These are phyloP conservation scores for Populus tremula DNA, from an alignment of 345 rosid genomes.

Conservation along the genomic window DNA sequence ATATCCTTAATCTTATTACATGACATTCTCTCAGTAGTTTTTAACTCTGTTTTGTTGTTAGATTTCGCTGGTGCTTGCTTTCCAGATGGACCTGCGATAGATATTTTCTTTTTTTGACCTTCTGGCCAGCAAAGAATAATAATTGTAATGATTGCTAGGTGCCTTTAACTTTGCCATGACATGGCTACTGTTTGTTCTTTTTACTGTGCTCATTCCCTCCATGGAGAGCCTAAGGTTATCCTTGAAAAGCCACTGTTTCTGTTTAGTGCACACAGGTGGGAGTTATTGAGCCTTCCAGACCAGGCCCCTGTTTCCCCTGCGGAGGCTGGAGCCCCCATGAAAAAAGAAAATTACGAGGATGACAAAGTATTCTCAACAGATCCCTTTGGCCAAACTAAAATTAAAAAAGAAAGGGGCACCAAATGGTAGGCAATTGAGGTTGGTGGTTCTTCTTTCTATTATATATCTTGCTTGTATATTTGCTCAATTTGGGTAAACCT, in stretches of 20 bases:
- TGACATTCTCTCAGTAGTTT: slow-evolving; percentile 2
- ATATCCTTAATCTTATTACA: background rate
- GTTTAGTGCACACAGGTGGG: background rate
- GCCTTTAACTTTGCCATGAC: slow-evolving; percentile 24
- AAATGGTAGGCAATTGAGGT: background rate
- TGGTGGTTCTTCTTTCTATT: background rate
- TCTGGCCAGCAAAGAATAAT: slow-evolving; percentile 29
- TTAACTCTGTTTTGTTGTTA: slow-evolving; percentile 9
- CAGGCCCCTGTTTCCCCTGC: background rate
- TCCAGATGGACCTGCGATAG: slow-evolving; percentile 32
- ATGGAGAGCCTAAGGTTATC: background rate
- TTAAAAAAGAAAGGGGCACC: background rate
- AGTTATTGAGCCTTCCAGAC: background rate
- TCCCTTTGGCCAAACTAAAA: too few relatives aligned
- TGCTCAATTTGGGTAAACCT: background rate
- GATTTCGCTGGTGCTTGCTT: slow-evolving; percentile 32
- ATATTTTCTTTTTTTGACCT: slow-evolving; percentile 18
- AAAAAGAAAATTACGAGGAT: background rate
- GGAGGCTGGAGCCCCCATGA: background rate
- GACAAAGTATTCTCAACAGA: background rate
- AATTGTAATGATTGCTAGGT: slow-evolving; percentile 29
- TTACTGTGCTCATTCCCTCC: background rate
- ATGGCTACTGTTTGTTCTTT: slow-evolving; percentile 15
- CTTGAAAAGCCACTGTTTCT: slow-evolving; percentile 9
- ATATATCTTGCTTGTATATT: background rate